Evolutionary conservation across 192 early-diverging fungal species (phyloP), one percentile per base, ranked within the genome.

Genomic region (Tieghemiomyces parasiticus): DNA sequence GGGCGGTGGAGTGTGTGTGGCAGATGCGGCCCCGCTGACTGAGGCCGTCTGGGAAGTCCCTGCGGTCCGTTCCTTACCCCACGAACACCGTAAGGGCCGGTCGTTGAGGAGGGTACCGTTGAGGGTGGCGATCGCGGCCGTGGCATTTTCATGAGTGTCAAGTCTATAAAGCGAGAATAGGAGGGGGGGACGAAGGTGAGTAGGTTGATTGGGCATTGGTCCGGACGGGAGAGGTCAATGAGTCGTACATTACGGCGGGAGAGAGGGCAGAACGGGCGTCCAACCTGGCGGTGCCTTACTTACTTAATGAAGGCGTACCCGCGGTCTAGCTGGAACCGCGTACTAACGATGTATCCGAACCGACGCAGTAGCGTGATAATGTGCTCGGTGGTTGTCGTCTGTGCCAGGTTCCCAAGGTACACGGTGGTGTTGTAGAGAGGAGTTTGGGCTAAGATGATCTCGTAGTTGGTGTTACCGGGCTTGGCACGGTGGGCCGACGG

Each of bases 221-320:
- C 31, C 49, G 22, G 35, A 29, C 38, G 22, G 3, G 13, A 64
- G 47, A 25, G 50, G 16, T 25, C 24, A 47, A 31, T 31, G 25
- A 32, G 22, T 38, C 29, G 19, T 35, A 20, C 58, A 46, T 33
- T 52, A 20, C 4, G 44, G 32, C n/a, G 9, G 9, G 16, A 44
- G 9, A 19, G 9, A 44, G 8, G 8, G 9, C 16, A 8, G 9
- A 12, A 12, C 10, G 30, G 51, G 8, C 8, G 10, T 52, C 74
- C 71, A 1, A 72, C 70, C 35, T 68, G 60, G 33, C 73, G 65
- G 60, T 76, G 75, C 9, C 71, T 67, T 19, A 19, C 74, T 60
- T 67, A 84, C 82, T 89, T 90, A 61, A 93, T 78, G 72, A 95
- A 95, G 12, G 86, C 91, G 65, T 85, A 95, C 16, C 92, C 92